Evolutionary conservation across 1,139 yeast species (phyloP).

Genomic region (Pichia sp.): DNA sequence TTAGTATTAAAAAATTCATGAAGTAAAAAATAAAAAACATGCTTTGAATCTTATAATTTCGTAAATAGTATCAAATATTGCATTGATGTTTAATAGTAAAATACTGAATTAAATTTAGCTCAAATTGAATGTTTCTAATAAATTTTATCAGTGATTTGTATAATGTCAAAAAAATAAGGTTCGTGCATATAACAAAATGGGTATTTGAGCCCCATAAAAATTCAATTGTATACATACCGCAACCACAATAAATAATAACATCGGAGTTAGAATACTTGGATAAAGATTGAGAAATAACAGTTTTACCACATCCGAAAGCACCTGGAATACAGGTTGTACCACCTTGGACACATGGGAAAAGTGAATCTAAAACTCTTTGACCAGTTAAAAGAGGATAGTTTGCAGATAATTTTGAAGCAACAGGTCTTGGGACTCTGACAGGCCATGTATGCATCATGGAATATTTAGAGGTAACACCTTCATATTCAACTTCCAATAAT

Average conservation of each 20-base stretch:
- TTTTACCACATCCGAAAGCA: conserved; percentile 99
- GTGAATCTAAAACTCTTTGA: conserved; percentile 95
- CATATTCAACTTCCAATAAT: conserved; percentile 87
- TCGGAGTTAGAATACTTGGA: conserved; percentile 97
- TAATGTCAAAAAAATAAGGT: not conserved
- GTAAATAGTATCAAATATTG: not conserved
- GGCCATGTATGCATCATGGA: conserved; percentile 99
- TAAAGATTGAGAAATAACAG: conserved; percentile 95
- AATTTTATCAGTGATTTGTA: not conserved
- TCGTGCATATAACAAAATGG: conserved; percentile 28
- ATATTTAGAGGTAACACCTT: conserved; percentile 73
- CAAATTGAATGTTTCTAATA: too few species aligned
- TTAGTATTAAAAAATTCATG: conserved; percentile 35
- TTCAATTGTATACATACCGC: conserved; percentile 37
- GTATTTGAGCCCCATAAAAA: conserved; percentile 35
- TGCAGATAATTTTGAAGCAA: conserved; percentile 85
- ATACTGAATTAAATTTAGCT: too few species aligned
- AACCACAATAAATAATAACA: conserved; percentile 88
- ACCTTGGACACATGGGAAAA: conserved; percentile 99
- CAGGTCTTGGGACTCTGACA: conserved; percentile 98
- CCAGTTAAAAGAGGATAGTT: conserved; percentile 95
- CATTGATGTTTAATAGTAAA: not conserved
- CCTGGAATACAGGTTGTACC: conserved; percentile 99
- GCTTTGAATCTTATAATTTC: not conserved
- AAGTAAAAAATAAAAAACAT: not conserved